Base-by-base conservation (phyloP, 345 rosid species). In the Eutrema japonicum region DNA sequence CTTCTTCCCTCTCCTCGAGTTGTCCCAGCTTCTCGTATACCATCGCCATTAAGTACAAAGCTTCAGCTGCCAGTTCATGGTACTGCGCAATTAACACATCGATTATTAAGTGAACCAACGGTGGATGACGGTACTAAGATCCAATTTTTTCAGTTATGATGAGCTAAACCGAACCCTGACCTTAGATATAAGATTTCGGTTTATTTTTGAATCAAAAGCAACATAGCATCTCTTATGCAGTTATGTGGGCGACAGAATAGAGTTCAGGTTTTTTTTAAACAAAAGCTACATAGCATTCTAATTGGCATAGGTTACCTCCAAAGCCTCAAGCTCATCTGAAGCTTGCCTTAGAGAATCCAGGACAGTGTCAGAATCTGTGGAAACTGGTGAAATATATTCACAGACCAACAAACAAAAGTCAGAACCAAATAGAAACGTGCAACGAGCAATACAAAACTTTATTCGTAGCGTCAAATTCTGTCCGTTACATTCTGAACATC, bases 271-370 rank as follows among this genome's bases (percentile, higher is more conserved):
- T 55, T 46, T 36, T 16, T 11, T 35, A 47, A 46, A 30, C 30
- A 46, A 62, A 59, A 62, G 42, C 16, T 61, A 37, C 10, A 53
- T 75, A 67, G 33, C 51, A 43, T 52, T 68, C 37, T 18, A 47
- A 18, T 37, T 47, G 65, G 43, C 47, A 71, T 42, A 64, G 71
- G 77, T 73, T 82, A 92, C 98, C 96, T 90, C 98, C 80, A 95
- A 66, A 35, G 87, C 79, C 79, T 85, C 81, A 74, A 90, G 87
- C 70, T 90, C 96, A 55, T 90, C 86, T 14, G 89, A 82, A 75
- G 99, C 97, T 81, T 92, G 97, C 77, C 75, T 84, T 64, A 95
- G 73, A 68, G 93, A 84, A 78, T 89, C 99, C 62, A 95, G 83
- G 69, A 90, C 88, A 3, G 78, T 57, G 64, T 85, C 94, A 2